phyloP scores from a whole-genome alignment of 2,329 filamentous ascomycete species.

The Arthrobotrys entomopaga region DNA sequence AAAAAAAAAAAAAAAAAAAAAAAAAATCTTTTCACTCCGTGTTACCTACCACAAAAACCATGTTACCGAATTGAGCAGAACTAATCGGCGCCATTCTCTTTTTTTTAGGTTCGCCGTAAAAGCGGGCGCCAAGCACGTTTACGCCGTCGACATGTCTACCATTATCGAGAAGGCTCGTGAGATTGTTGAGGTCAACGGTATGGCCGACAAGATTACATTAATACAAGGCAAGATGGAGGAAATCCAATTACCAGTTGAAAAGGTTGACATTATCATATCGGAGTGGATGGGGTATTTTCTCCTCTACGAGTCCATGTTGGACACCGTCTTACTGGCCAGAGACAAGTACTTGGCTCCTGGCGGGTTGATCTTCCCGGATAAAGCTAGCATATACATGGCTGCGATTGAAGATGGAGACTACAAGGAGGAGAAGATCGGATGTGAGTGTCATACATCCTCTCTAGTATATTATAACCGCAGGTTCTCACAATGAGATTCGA shows the following conservation, averaged over 20 bases:
- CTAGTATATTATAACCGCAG: not conserved
- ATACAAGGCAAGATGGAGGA: conserved; percentile 99
- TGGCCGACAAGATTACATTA: conserved; percentile 95
- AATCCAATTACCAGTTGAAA: conserved; percentile 87
- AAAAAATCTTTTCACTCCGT: not conserved
- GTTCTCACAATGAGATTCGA: not conserved
- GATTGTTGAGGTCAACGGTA: conserved; percentile 90
- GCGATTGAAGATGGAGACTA: conserved; percentile 99
- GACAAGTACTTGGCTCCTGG: conserved; percentile 88
- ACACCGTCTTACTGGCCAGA: conserved; percentile 95
- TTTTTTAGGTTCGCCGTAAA: conserved; percentile 88
- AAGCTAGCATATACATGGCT: conserved; percentile 95
- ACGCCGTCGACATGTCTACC: conserved; percentile 99
- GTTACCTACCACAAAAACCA: too few species aligned
- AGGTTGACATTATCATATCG: conserved; percentile 99
- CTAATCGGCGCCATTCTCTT: not conserved
- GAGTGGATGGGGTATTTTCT: conserved; percentile 99
- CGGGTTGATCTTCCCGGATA: conserved; percentile 97
- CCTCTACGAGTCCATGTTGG: conserved; percentile 98
- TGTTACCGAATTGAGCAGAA: too few species aligned
- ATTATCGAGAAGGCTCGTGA: conserved; percentile 98
- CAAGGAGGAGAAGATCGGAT: conserved; percentile 99
- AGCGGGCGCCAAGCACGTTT: conserved; percentile 97
- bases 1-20: not conserved
- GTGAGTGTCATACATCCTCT: conserved; percentile 69